Evolutionary conservation across 1,284 basidiomycete species (phyloP).

Genomic region (Moesziomyces globuligerus): DNA sequence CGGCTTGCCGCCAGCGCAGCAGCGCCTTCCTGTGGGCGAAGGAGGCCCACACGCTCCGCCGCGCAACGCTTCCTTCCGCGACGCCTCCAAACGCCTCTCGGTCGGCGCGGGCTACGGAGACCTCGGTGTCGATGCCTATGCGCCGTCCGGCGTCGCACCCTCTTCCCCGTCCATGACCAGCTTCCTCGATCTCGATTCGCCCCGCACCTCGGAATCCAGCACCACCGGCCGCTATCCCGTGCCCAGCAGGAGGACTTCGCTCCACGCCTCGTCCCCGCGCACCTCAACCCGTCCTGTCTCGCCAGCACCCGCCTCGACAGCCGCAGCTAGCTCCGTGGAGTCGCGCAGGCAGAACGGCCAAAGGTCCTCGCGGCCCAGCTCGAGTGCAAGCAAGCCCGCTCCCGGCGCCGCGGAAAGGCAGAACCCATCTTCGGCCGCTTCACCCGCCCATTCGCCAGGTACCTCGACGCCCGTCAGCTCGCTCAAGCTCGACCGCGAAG

Average conservation of each 20-base stretch:
- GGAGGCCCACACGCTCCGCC: conserved; percentile 39
- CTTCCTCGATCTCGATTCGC: conserved; percentile 46
- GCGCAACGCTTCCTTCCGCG: conserved; percentile 39
- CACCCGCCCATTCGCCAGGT: neutral
- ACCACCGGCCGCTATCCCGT: conserved; percentile 8
- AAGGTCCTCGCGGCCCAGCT: conserved; percentile 11
- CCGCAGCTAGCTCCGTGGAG: conserved; percentile 4
- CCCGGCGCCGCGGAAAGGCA: neutral
- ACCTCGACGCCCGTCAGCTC: conserved; percentile 4
- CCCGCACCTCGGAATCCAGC: conserved; percentile 33
- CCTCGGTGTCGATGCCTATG: conserved; percentile 27
- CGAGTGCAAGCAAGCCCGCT: conserved; percentile 15
- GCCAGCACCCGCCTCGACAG: neutral
- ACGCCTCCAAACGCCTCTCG: conserved; percentile 27
- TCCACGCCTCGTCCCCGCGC: conserved; percentile 24
- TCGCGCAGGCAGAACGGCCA: neutral
- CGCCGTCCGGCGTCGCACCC: conserved; percentile 6
- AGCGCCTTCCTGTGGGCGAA: conserved; percentile 39
- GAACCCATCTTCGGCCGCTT: neutral
- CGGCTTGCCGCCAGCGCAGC: conserved; percentile 19
- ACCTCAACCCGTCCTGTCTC: conserved; percentile 4
- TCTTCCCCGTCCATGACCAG: conserved; percentile 42
- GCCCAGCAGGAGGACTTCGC: conserved; percentile 32
- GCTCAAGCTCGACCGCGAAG: conserved; percentile 44
- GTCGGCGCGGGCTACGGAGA: conserved; percentile 32